phyloP scores from a whole-genome alignment of 257 asterid species.

The Forsythia viridissima region DNA sequence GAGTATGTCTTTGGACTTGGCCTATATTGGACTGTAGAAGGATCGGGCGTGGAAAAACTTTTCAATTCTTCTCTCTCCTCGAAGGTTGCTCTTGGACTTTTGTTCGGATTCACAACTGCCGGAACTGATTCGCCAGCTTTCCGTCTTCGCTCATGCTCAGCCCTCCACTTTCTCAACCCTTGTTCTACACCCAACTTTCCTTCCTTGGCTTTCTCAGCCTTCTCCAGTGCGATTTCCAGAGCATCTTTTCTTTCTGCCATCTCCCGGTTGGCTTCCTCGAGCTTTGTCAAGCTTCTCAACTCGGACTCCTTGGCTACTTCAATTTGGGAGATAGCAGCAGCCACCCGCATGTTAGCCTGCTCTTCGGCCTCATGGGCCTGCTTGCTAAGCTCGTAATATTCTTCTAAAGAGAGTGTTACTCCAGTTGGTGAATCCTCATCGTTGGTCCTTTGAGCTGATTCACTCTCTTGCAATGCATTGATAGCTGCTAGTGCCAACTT shows the following conservation, averaged over 20 bases:
- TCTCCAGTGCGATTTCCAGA: conserved; percentile 54
- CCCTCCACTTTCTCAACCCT: conserved; percentile 82
- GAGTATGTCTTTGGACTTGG: conserved; percentile 46
- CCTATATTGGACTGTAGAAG: conserved; percentile 24
- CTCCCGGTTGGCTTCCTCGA: conserved; percentile 68
- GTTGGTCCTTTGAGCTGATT: conserved; percentile 38
- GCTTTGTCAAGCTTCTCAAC: conserved; percentile 55
- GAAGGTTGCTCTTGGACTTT: conserved; percentile 35
- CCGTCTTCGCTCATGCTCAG: conserved; percentile 76
- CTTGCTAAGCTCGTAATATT: conserved; percentile 89
- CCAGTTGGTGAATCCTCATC: conserved; percentile 52
- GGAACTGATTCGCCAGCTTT: conserved; percentile 54
- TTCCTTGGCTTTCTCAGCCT: conserved; percentile 79
- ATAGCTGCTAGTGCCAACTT: conserved; percentile 84
- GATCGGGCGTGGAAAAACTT: conserved; percentile 29
- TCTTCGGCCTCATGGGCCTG: conserved; percentile 88
- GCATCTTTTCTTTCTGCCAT: conserved; percentile 56
- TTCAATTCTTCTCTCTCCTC: conserved; percentile 41
- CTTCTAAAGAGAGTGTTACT: conserved; percentile 69
- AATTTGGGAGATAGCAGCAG: conserved; percentile 68
- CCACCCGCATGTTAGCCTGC: conserved; percentile 64
- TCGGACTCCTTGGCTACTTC: conserved; percentile 87
- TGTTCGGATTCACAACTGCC: conserved; percentile 15
- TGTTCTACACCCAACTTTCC: conserved; percentile 84
- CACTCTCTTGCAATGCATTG: conserved; percentile 77